phyloP scores from a whole-genome alignment of 441 rosid genomes.

The Cnidoscolus chayamansa region DNA sequence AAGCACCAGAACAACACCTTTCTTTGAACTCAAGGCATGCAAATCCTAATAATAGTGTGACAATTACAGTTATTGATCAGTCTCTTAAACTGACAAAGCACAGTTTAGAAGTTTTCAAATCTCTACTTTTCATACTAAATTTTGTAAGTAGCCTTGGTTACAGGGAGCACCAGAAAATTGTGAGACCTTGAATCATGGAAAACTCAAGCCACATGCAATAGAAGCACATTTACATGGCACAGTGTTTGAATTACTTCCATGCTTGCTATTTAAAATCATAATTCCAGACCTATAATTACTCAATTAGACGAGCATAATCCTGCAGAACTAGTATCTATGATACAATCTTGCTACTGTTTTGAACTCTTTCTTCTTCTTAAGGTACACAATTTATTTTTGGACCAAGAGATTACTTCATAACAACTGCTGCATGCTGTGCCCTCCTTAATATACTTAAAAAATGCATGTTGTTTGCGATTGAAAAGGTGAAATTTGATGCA shows the following conservation, averaged over 20 bases:
- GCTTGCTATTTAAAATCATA: background rate
- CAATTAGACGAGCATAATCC: background rate
- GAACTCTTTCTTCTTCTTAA: background rate
- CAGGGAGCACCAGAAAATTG: background rate
- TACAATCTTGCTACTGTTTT: background rate
- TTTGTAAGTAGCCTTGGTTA: background rate
- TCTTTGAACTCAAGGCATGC: constrained; percentile 58
- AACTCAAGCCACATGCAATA: background rate
- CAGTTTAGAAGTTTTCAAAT: constrained; percentile 3
- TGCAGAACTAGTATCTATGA: background rate
- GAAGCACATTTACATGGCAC: background rate
- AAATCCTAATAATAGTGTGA: constrained; percentile 50
- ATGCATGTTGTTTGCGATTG: background rate
- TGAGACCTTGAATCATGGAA: background rate
- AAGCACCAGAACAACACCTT: constrained; percentile 74
- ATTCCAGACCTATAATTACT: background rate
- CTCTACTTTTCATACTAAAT: background rate
- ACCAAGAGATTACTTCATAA: background rate
- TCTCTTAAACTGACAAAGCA: background rate
- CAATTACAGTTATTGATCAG: background rate
- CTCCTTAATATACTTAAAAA: constrained; percentile 9
- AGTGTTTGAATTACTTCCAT: background rate
- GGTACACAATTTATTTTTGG: background rate
- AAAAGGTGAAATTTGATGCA: constrained; percentile 8
- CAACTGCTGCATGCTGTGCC: background rate